Evolutionary conservation across 1,284 basidiomycete genomes (phyloP).

Genomic region (Boletus sp.): DNA sequence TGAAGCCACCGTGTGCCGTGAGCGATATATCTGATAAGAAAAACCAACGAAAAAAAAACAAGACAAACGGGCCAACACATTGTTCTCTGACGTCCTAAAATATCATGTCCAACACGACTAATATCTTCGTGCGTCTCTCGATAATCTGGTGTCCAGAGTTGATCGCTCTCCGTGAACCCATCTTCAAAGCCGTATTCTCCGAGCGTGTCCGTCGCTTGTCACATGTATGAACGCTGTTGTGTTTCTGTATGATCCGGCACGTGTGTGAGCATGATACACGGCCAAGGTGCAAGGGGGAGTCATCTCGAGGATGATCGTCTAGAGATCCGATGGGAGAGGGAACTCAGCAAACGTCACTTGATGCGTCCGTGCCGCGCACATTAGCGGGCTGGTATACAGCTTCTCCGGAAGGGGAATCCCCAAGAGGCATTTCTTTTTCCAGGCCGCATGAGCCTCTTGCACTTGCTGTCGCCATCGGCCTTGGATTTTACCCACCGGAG

Average conservation of each 20-base stretch:
- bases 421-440: constrained; percentile 56
- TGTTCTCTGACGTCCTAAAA: constrained; percentile 54
- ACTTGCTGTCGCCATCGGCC: constrained; percentile 45
- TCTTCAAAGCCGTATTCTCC: constrained; percentile 61
- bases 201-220: constrained; percentile 64
- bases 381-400: constrained; percentile 75
- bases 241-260: constrained; percentile 53
- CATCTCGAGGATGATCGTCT: constrained; percentile 58
- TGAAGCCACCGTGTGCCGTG: constrained; percentile 65
- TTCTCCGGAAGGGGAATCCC: constrained; percentile 64
- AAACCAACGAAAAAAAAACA: not conserved
- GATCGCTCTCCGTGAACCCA: constrained; percentile 73
- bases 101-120: constrained; percentile 64
- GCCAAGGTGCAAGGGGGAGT: no score
- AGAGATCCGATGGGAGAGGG: constrained; percentile 30
- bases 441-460: constrained; percentile 54
- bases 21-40: constrained; percentile 59
- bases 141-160: constrained; percentile 65
- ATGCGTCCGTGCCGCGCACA: constrained; percentile 72
- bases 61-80: constrained; percentile 49
- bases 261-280: not conserved
- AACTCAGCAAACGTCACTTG: constrained; percentile 62
- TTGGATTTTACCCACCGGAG: constrained; percentile 63
- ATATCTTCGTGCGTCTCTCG: constrained; percentile 68
- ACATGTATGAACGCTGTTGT: constrained; percentile 74